Base-by-base conservation (phyloP, 768 basidiomycete species). In the Boletus subparvulus region DNA sequence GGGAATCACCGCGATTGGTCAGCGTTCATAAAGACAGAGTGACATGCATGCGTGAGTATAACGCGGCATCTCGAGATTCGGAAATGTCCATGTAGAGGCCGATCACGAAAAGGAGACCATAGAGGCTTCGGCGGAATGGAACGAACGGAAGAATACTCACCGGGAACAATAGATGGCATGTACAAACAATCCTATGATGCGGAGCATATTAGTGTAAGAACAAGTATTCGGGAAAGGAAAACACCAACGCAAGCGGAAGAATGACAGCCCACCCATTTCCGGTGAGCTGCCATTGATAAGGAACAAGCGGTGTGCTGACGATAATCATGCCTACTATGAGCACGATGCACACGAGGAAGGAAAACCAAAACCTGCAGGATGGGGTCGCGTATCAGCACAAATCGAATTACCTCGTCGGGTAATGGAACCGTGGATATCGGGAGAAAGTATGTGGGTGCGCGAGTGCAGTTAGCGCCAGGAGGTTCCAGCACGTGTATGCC, bases 81-180 rank as follows among this genome's bases (percentile, higher is more conserved):
- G 21, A 55, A 48, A 61, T 76, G 77, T 46, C 35, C 52, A 44
- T 77, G 62, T 42, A 32, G 17, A 28, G 37, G 28, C 32, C 44
- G 54, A 58, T 53, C 55, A 47, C 33, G 40, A 14, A 19, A 45
- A 36, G 47, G 26, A 40, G 10, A 35, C 53, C 33, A 24, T 5
- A 44, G 17, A 36, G 13, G 14, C 14, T 37, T 42, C 50, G n/a
- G 40, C 21, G 35, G 8, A 40, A 58, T 30, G 53, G 53, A 37
- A 61, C 47, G 42, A 54, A 55, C 54, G 44, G 41, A 56, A 47
- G n/a, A 73, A 47, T 30, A 73, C 85, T 67, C 69, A 88, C 87
- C 16, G 92, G 92, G 77, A 86, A 91, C 12, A 91, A 73, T 10
- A 91, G 77, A 65, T 92, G 90, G 45, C 86, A 83, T 19, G 77